A percentile compares a stretch with the other conserved stretches of the same genome.
Evolutionary conservation across 208 protist genomes (phyloP).

Genomic region (Herpetomonas samuelpessoai): DNA sequence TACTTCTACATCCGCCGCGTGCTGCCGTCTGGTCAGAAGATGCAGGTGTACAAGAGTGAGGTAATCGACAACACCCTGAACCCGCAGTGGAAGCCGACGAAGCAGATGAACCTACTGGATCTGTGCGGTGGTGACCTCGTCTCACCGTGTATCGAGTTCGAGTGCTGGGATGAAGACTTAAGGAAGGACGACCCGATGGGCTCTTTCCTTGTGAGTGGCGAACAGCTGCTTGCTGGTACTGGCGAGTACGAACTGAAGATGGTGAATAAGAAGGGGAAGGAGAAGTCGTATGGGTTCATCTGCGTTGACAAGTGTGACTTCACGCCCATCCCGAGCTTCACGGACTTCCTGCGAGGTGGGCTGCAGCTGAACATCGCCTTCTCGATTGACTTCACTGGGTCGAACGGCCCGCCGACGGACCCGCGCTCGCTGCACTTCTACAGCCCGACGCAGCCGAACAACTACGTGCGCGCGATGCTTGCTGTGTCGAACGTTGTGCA

Average conservation of each 20-base stretch:
- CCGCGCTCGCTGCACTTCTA: slow-evolving; percentile 39
- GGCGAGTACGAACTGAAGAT: slow-evolving; percentile 10
- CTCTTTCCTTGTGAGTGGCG: slow-evolving; percentile 15
- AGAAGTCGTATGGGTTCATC: slow-evolving; percentile 14
- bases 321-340: slow-evolving; percentile 13
- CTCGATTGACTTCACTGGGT: slow-evolving; percentile 56
- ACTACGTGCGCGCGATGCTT: slow-evolving; percentile 18
- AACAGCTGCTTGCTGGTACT: slow-evolving; percentile 11
- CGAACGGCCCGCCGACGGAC: slow-evolving; percentile 30
- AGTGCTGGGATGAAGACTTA: slow-evolving; percentile 25
- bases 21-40: slow-evolving; percentile 13
- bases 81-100: slow-evolving; percentile 31
- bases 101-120: slow-evolving; percentile 21
- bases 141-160: slow-evolving; percentile 15
- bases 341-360: slow-evolving; percentile 48
- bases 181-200: slow-evolving; percentile 19
- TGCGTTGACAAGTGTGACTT: slow-evolving; percentile 5
- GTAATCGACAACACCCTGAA: slow-evolving; percentile 28
- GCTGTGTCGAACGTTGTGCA: slow-evolving; percentile 16
- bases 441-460: slow-evolving; percentile 11
- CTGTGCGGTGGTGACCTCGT: slow-evolving; percentile 29
- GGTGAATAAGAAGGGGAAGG: slow-evolving; percentile 4
- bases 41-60: slow-evolving; percentile 25
- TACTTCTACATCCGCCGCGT: slow-evolving; percentile 18
- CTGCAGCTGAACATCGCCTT: slow-evolving; percentile 38